Conservation (phyloP, 441 rosid genomes). For the Corymbia calophylla region DNA sequence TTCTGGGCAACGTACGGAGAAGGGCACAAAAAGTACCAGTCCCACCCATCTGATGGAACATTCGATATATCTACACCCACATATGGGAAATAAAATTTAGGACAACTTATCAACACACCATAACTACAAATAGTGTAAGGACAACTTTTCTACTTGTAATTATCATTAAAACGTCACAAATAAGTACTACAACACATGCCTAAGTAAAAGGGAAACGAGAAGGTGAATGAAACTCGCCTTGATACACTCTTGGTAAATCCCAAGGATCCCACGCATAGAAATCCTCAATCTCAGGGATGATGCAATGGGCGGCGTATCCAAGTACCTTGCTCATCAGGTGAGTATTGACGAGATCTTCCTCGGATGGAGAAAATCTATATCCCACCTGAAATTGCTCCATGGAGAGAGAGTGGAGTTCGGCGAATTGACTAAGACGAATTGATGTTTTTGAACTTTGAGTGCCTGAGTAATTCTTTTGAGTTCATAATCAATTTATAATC, state of each 20-base stretch:
- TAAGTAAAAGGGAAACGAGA: not conserved
- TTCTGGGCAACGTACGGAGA: not conserved
- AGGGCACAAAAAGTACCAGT: not conserved
- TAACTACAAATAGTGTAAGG: not conserved
- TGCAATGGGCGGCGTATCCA: not conserved
- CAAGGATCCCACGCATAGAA: not conserved
- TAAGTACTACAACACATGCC: not conserved
- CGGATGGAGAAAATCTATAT: not conserved
- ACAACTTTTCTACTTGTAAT: not conserved
- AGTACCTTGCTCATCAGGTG: not conserved
- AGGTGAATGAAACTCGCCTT: not conserved
- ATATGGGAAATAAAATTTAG: not conserved
- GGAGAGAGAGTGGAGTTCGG: not conserved
- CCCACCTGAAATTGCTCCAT: not conserved
- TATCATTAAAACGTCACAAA: not conserved
- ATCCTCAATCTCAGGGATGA: not conserved
- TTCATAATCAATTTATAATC: not conserved
- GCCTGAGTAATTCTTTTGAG: not conserved
- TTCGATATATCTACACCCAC: not conserved
- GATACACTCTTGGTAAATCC: not conserved
- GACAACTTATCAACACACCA: not conserved
- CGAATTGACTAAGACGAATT: not conserved
- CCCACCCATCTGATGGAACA: not conserved
- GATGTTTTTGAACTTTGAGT: not conserved
- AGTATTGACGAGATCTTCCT: not conserved